phyloP scores from a whole-genome alignment of 1,284 basidiomycete genomes.

The Sporisorium graminicola region DNA sequence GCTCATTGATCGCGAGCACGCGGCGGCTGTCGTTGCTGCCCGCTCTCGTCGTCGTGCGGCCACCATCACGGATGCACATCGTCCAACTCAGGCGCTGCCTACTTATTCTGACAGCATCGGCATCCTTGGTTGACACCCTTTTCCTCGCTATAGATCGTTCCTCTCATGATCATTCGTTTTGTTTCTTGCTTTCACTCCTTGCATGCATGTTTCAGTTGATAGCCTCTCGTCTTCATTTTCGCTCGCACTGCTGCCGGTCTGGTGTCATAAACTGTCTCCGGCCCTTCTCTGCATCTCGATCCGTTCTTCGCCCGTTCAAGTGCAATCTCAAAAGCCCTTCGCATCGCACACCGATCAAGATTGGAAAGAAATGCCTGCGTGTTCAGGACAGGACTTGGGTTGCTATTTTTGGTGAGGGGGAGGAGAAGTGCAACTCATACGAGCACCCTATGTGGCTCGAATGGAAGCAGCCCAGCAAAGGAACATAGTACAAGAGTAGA shows the following conservation, averaged over 20 bases:
- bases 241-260: neutral
- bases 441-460: constrained; percentile 5
- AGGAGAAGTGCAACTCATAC: constrained; percentile 6
- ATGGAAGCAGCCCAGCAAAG: neutral
- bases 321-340: neutral
- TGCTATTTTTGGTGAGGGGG: constrained; percentile 25
- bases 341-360: neutral
- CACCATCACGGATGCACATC: constrained; percentile 17
- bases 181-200: neutral
- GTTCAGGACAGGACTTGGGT: constrained; percentile 27
- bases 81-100: constrained; percentile 17
- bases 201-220: constrained; percentile 1
- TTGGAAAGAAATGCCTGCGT: constrained; percentile 13
- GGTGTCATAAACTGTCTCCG: neutral
- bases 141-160: neutral
- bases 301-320: neutral
- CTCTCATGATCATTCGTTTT: neutral
- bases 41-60: constrained; percentile 22
- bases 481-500: constrained; percentile 32
- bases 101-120: constrained; percentile 51
- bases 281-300: constrained; percentile 3
- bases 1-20: constrained; percentile 43
- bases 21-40: constrained; percentile 31
- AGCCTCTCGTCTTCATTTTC: neutral
- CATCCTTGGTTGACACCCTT: constrained; percentile 31